Conservation (phyloP, 257 asterid genomes). For the Gentiana straminea region DNA sequence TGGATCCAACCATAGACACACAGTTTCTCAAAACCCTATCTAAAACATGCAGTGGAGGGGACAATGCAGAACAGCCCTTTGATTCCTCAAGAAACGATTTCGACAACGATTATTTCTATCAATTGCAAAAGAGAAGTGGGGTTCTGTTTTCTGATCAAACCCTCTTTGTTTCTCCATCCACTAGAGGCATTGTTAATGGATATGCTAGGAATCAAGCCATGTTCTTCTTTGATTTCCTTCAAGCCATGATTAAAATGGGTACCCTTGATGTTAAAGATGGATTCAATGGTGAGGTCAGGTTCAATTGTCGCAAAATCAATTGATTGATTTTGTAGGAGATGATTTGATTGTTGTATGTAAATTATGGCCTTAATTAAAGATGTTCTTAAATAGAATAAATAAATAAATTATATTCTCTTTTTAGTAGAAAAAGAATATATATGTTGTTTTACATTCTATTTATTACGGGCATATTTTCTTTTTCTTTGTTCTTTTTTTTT, state of each 20-base stretch:
- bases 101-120: conserved; percentile 56
- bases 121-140: conserved; percentile 48
- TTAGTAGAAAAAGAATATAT: background rate
- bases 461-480: too few species aligned
- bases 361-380: background rate
- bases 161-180: conserved; percentile 30
- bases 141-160: conserved; percentile 85
- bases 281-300: conserved; percentile 55
- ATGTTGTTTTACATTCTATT: too few species aligned
- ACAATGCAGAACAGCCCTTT: conserved; percentile 55
- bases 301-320: conserved; percentile 39
- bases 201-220: conserved; percentile 67
- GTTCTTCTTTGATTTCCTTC: conserved; percentile 76
- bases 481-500: too few species aligned
- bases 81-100: conserved; percentile 47
- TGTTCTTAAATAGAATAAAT: too few species aligned
- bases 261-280: conserved; percentile 62
- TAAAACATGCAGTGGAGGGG: conserved; percentile 64
- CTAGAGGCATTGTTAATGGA: conserved; percentile 49
- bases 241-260: conserved; percentile 78
- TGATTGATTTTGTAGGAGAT: conserved; percentile 5
- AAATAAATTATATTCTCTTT: too few species aligned
- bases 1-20: conserved; percentile 58
- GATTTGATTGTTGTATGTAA: background rate
- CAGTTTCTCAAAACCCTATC: conserved; percentile 47